These are phyloP conservation scores for Solioccasus polychromus DNA, from an alignment of 768 basidiomycete species.

Conservation along the genomic window DNA sequence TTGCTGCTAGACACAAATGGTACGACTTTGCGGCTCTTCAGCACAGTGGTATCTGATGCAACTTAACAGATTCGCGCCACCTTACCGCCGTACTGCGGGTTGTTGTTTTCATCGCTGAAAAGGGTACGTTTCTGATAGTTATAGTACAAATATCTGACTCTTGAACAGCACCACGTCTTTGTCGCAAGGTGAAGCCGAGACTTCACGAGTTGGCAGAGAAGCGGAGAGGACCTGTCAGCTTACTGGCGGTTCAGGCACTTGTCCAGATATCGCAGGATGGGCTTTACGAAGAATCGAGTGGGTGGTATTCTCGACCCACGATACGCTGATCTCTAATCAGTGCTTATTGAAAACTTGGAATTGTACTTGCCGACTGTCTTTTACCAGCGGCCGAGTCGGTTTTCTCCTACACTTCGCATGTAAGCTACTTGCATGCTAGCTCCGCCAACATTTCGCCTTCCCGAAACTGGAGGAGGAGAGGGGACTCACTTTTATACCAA, in stretches of 20 bases:
- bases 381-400: neutral
- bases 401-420: neutral
- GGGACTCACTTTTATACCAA: slow-evolving; percentile 8
- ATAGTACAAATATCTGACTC: neutral
- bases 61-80: slow-evolving; percentile 3
- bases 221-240: slow-evolving; percentile 10
- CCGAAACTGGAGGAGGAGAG: slow-evolving; percentile 13
- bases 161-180: slow-evolving; percentile 4
- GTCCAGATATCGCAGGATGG: slow-evolving; percentile 12
- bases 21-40: neutral
- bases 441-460: slow-evolving; percentile 9
- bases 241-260: slow-evolving; percentile 20
- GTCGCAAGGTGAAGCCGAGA: slow-evolving; percentile 4
- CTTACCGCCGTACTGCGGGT: slow-evolving; percentile 16
- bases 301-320: neutral
- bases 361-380: neutral
- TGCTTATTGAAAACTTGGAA: neutral
- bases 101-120: slow-evolving; percentile 8
- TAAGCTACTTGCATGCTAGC: slow-evolving; percentile 7
- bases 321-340: neutral
- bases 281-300: slow-evolving; percentile 10
- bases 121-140: neutral
- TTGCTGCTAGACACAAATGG: slow-evolving; percentile 10
- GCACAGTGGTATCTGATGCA: neutral
- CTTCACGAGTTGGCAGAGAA: slow-evolving; percentile 13